Conservation (phyloP, 441 rosid genomes). For the Theobroma grandiflorum region DNA sequence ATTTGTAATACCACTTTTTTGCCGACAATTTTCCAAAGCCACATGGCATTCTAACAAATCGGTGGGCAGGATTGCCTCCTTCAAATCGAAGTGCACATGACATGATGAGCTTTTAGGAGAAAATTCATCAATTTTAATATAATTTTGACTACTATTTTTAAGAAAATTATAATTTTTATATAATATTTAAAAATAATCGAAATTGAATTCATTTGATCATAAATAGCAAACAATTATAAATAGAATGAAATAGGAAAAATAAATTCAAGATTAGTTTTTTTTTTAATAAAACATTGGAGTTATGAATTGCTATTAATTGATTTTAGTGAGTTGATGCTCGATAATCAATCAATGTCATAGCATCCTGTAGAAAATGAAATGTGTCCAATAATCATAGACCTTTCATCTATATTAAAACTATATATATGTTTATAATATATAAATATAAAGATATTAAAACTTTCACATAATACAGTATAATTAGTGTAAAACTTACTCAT, state of each 20-base stretch:
- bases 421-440: too few relatives aligned
- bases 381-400: neutral
- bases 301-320: neutral
- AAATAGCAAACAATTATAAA: too few relatives aligned
- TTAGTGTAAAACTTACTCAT: too few relatives aligned
- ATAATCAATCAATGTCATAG: neutral
- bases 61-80: neutral
- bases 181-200: too few relatives aligned
- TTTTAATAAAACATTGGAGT: neutral
- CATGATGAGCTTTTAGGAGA: neutral
- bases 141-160: too few relatives aligned
- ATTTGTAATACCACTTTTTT: neutral
- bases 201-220: too few relatives aligned
- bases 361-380: neutral
- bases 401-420: neutral
- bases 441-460: too few relatives aligned
- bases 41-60: neutral
- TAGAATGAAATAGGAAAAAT: too few relatives aligned
- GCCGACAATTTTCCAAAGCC: neutral
- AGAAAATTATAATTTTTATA: too few relatives aligned
- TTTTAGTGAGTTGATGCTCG: neutral
- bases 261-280: too few relatives aligned
- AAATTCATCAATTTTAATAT: too few relatives aligned
- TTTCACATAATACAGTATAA: too few relatives aligned
- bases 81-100: neutral